Percentiles rank a stretch among this genome's conserved stretches.
phyloP scores from a whole-genome alignment of 179 eudicot genomes.

The Camellia oleifera region DNA sequence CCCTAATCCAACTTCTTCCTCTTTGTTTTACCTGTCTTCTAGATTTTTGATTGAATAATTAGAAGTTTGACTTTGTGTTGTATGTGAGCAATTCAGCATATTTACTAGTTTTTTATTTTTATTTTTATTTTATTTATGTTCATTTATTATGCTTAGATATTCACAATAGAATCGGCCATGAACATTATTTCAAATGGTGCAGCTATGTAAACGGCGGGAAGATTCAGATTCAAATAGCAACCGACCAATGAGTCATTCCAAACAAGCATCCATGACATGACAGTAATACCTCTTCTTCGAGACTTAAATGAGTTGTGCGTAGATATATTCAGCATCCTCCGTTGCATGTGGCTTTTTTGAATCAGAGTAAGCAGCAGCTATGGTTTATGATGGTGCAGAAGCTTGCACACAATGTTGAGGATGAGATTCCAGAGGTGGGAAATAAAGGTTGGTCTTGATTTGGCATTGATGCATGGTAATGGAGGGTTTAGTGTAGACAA shows the following conservation, averaged over 20 bases:
- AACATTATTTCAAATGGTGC: neutral
- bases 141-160: no score
- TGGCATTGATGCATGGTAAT: neutral
- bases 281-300: constrained; percentile 17
- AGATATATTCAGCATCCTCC: constrained; percentile 48
- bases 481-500: constrained; percentile 21
- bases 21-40: no score
- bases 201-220: no score
- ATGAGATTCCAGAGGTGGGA: neutral
- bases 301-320: constrained; percentile 45
- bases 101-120: neutral
- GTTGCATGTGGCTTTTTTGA: constrained; percentile 58
- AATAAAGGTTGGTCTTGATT: neutral
- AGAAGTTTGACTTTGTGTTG: no score
- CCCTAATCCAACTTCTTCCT: no score
- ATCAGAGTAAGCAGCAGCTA: constrained; percentile 42
- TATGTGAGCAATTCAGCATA: no score
- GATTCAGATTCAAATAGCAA: no score
- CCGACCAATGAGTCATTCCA: no score
- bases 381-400: constrained; percentile 59
- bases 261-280: neutral
- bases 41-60: no score
- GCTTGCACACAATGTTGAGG: constrained; percentile 32
- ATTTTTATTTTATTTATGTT: neutral
- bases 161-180: neutral